Evolutionary conservation across 2,329 filamentous ascomycete genomes (phyloP).

Genomic region (Trichothecium sympodiale): DNA sequence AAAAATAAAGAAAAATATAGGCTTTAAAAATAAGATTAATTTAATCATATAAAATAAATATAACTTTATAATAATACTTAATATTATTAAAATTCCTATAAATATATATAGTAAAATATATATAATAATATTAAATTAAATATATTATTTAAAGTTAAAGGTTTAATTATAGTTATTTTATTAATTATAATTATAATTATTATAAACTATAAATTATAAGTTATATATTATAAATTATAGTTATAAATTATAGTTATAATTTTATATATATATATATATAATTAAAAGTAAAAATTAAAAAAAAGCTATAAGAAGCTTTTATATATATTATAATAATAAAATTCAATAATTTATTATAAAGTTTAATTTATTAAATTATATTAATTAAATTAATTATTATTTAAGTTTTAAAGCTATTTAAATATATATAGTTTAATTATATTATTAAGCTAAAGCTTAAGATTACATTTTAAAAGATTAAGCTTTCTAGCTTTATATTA

Average conservation of each 20-base stretch:
- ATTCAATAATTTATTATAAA: background rate
- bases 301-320: background rate
- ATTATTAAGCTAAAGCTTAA: too few relatives aligned
- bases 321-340: slow-evolving; percentile 1
- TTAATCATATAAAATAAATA: too few relatives aligned
- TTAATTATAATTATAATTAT: slow-evolving; percentile 2
- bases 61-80: too few relatives aligned
- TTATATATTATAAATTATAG: slow-evolving; percentile 4
- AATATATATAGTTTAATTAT: too few relatives aligned
- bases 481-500: too few relatives aligned
- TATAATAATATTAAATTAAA: slow-evolving; percentile 3
- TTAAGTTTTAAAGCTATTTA: too few relatives aligned
- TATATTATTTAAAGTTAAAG: slow-evolving; percentile 4
- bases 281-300: background rate
- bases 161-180: slow-evolving; percentile 2
- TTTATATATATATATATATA: slow-evolving; percentile 4
- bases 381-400: slow-evolving; percentile 2
- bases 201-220: slow-evolving; percentile 3
- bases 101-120: too few relatives aligned
- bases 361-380: slow-evolving; percentile 3
- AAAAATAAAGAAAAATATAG: too few relatives aligned
- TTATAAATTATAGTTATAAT: slow-evolving; percentile 2
- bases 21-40: too few relatives aligned
- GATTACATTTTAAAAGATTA: too few relatives aligned
- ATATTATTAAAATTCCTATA: too few relatives aligned